Percentiles rank a stretch among this genome's conserved stretches.
These are phyloP conservation scores for Syncephalastrum racemosum DNA, from an alignment of 371 early-diverging fungal genomes.

Conservation along the genomic window DNA sequence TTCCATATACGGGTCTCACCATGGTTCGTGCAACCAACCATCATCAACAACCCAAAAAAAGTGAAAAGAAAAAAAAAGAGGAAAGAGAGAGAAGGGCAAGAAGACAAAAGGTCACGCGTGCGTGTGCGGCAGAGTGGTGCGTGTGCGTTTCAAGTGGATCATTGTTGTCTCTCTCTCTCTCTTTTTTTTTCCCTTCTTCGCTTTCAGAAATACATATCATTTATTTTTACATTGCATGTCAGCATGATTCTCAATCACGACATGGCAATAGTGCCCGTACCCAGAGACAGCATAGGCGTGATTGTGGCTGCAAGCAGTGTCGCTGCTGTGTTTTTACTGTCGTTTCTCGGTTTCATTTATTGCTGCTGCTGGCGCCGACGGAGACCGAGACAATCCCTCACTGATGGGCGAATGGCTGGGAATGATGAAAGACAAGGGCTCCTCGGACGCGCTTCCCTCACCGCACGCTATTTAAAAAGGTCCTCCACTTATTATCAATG, in stretches of 20 bases:
- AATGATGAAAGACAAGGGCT: constrained; percentile 13
- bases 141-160: neutral
- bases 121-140: neutral
- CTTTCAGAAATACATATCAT: too few species aligned
- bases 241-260: too few species aligned
- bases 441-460: constrained; percentile 5
- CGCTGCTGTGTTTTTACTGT: constrained; percentile 1
- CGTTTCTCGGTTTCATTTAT: neutral
- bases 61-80: constrained; percentile 1
- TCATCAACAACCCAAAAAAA: neutral
- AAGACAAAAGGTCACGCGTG: constrained; percentile 7
- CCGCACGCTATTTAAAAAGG: constrained; percentile 12
- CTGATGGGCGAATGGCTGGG: neutral
- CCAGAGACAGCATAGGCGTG: neutral
- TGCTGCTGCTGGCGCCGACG: constrained; percentile 6
- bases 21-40: neutral
- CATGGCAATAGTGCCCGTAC: too few species aligned
- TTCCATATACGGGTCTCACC: neutral
- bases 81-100: constrained; percentile 1
- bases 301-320: neutral
- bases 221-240: constrained; percentile 5
- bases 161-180: neutral
- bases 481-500: constrained; percentile 21
- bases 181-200: neutral
- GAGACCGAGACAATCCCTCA: neutral